Evolutionary conservation across 2,329 filamentous ascomycete species (phyloP).

Genomic region (Pestalotiopsis sp.): DNA sequence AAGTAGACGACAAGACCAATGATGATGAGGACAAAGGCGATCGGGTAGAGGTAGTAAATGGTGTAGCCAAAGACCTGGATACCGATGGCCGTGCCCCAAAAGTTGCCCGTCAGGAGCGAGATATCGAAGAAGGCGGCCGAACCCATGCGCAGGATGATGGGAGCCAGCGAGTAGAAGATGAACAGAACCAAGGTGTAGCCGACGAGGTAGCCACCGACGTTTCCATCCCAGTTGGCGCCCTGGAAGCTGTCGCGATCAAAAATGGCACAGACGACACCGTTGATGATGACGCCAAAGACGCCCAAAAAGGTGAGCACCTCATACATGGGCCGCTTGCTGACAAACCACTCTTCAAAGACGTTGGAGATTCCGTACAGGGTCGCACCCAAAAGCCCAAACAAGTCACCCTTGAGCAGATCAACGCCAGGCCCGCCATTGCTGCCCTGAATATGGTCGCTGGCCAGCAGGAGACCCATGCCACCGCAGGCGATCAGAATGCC

Average conservation of each 20-base stretch:
- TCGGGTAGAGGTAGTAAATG: slow-evolving; percentile 90
- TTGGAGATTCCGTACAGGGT: slow-evolving; percentile 91
- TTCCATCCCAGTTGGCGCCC: slow-evolving; percentile 61
- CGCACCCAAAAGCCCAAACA: slow-evolving; percentile 87
- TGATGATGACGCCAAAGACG: slow-evolving; percentile 86
- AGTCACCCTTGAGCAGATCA: slow-evolving; percentile 84
- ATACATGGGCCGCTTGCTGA: slow-evolving; percentile 82
- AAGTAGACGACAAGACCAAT: slow-evolving; percentile 86
- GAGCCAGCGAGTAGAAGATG: slow-evolving; percentile 86
- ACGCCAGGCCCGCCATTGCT: slow-evolving; percentile 65
- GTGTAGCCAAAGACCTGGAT: slow-evolving; percentile 77
- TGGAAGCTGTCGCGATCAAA: slow-evolving; percentile 80
- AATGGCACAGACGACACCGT: slow-evolving; percentile 85
- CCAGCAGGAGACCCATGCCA: slow-evolving; percentile 84
- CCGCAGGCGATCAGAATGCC: slow-evolving; percentile 91
- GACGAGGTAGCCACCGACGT: slow-evolving; percentile 78
- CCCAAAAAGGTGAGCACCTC: slow-evolving; percentile 92
- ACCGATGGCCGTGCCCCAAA: slow-evolving; percentile 95
- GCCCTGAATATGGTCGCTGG: slow-evolving; percentile 81
- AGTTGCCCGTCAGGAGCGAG: slow-evolving; percentile 88
- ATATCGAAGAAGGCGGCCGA: slow-evolving; percentile 97
- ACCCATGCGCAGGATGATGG: slow-evolving; percentile 84
- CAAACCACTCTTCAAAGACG: slow-evolving; percentile 91
- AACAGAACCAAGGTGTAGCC: slow-evolving; percentile 84
- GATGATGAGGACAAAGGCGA: slow-evolving; percentile 92